These are phyloP conservation scores for Hymenoscyphus infarciens DNA, from an alignment of 2,329 filamentous ascomycete species.

Conservation along the genomic window DNA sequence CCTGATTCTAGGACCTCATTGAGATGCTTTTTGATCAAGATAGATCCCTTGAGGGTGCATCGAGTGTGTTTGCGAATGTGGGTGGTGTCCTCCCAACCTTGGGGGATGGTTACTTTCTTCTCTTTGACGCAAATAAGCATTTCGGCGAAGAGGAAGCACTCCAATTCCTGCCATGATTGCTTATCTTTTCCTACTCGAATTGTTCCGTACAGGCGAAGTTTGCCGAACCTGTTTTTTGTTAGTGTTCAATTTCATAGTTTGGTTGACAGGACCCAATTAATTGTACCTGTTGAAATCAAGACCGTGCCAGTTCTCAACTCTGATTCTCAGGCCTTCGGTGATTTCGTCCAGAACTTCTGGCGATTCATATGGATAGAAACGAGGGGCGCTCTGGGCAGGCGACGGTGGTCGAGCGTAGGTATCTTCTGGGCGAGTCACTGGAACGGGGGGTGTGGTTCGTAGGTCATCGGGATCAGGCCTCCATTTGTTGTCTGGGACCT, in stretches of 20 bases:
- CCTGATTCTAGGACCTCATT: slow-evolving; percentile 78
- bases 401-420: slow-evolving; percentile 55
- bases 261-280: not conserved
- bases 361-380: slow-evolving; percentile 70
- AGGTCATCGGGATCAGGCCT: slow-evolving; percentile 79
- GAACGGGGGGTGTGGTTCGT: slow-evolving; percentile 47
- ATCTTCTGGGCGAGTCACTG: slow-evolving; percentile 48
- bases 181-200: slow-evolving; percentile 95
- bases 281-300: slow-evolving; percentile 77
- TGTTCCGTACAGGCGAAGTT: slow-evolving; percentile 82
- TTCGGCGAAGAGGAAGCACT: slow-evolving; percentile 95
- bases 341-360: slow-evolving; percentile 76
- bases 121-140: slow-evolving; percentile 99
- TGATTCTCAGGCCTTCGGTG: slow-evolving; percentile 75
- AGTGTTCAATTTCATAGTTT: not conserved
- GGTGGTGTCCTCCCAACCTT: slow-evolving; percentile 64
- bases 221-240: slow-evolving; percentile 68
- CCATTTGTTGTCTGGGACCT: slow-evolving; percentile 93
- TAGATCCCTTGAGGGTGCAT: slow-evolving; percentile 93
- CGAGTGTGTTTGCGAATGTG: slow-evolving; percentile 62
- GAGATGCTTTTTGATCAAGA: slow-evolving; percentile 95
- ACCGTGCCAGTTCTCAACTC: slow-evolving; percentile 99
- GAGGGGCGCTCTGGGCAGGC: slow-evolving; percentile 47
- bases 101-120: slow-evolving; percentile 64
- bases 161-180: slow-evolving; percentile 93